Evolutionary conservation across 1,284 basidiomycete genomes (phyloP), one percentile per base, ranked within the genome.

Genomic region (Rhodofomes roseus): DNA sequence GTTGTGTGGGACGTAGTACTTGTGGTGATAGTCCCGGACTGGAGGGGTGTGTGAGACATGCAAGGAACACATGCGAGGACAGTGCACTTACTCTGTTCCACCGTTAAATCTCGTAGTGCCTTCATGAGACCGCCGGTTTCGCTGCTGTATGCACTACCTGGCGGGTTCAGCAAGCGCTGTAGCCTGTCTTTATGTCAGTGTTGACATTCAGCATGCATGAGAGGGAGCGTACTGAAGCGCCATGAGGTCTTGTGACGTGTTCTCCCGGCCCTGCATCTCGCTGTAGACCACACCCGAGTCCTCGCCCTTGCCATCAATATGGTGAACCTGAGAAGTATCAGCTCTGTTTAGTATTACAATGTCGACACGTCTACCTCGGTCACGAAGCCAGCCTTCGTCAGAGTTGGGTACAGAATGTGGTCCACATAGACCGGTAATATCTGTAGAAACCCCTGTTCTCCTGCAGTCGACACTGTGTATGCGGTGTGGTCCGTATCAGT

Each of bases 211-310:
- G 56, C 41, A 57, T 37, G 36, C 23, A 46, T 25, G 34, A 55
- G 54, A 7, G 48, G 41, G 36, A 14, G 44, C 79, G 58, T 67
- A 94, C 93, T 85, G 78, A 48, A 96, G 81, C 54, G 89, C 86
- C 91, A 98, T 96, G 44, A 98, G 79, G 77, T 98, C 95, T 14
- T 86, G 88, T 0, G 92, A 85, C 4, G 92, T 93, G 70, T 98
- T 98, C 77, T 99, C 92, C 53, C 96, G 84, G 0, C 95, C 97
- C 77, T 99, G 96, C 97, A 99, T 99, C 77, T 96, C 93, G 67
- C 90, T 93, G 73, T 96, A 98, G 29, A 99, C 97, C 2, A 99
- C 97, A 51, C 97, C 97, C 11, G 93, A 92, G 70, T 99, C 88
- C 68, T 96, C 87, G 4, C 94, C 96, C 69, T 93, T 86, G 11